A percentile compares a stretch with the other conserved stretches of the same genome.
phyloP scores from a whole-genome alignment of 768 basidiomycete species.

The Mrakia frigida region DNA sequence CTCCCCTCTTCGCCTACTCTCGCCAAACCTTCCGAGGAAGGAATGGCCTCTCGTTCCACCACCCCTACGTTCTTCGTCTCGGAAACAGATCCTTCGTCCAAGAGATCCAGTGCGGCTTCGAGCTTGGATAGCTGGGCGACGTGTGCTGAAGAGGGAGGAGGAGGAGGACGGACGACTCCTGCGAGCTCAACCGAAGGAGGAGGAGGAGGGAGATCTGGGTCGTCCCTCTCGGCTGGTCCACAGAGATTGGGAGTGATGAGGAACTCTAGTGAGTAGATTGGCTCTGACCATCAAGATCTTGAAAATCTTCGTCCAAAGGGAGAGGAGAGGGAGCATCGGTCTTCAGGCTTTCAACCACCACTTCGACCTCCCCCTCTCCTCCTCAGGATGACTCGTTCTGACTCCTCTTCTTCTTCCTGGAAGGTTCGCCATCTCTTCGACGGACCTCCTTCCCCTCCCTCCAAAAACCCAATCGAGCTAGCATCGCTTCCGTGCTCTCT shows the following conservation, averaged over 20 bases:
- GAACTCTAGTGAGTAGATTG: not conserved
- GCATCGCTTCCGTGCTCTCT: slow-evolving; percentile 14
- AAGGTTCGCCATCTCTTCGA: not conserved
- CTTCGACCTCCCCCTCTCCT: not conserved
- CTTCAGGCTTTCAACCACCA: not conserved
- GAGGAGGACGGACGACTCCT: not conserved
- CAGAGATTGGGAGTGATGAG: not conserved
- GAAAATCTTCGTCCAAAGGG: too few species aligned
- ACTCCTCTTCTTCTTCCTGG: not conserved
- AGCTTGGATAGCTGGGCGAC: slow-evolving; percentile 3
- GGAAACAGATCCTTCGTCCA: not conserved
- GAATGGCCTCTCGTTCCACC: not conserved
- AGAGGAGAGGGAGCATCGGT: not conserved
- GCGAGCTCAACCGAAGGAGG: not conserved
- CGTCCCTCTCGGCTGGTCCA: not conserved
- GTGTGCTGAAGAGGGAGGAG: not conserved
- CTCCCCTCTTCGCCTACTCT: too few species aligned
- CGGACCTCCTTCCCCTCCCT: slow-evolving; percentile 9
- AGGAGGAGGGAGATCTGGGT: not conserved
- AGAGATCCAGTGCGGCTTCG: not conserved
- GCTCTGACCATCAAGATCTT: not conserved
- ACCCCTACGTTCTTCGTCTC: not conserved
- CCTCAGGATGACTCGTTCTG: not conserved
- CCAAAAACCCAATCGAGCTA: slow-evolving; percentile 10
- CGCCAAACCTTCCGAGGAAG: too few species aligned